Evolutionary conservation across 2,329 filamentous ascomycete species (phyloP).

Genomic region (Claviceps purpurea): DNA sequence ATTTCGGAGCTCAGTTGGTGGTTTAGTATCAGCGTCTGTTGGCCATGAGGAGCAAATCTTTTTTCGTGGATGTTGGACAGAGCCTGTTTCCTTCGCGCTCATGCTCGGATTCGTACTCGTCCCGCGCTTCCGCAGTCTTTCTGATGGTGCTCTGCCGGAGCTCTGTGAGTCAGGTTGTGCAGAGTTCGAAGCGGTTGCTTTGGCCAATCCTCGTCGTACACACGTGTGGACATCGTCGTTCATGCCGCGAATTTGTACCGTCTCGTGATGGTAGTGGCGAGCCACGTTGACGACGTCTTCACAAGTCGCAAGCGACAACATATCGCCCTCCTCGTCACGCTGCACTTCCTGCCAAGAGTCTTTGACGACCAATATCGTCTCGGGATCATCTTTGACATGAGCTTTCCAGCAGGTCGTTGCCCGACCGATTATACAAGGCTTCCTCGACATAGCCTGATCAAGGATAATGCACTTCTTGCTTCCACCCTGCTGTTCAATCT

Average conservation of each 20-base stretch:
- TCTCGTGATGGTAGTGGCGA: slow-evolving; percentile 29
- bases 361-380: slow-evolving; percentile 28
- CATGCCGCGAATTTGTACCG: slow-evolving; percentile 18
- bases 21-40: too few relatives aligned
- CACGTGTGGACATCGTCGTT: slow-evolving; percentile 19
- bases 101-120: too few relatives aligned
- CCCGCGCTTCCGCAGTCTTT: too few relatives aligned
- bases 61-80: too few relatives aligned
- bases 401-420: slow-evolving; percentile 33
- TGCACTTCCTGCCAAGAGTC: slow-evolving; percentile 30
- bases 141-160: too few relatives aligned
- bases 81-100: too few relatives aligned
- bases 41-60: too few relatives aligned
- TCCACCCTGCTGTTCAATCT: slow-evolving; percentile 23
- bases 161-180: too few relatives aligned
- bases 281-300: slow-evolving; percentile 25
- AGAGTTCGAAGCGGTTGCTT: too few relatives aligned
- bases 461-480: slow-evolving; percentile 26
- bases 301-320: slow-evolving; percentile 23
- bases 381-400: slow-evolving; percentile 20
- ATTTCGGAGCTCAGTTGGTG: too few relatives aligned
- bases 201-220: too few relatives aligned
- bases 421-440: slow-evolving; percentile 22
- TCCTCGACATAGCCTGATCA: slow-evolving; percentile 21
- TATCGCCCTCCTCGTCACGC: slow-evolving; percentile 26